phyloP scores from a whole-genome alignment of 75 land plant genomes.

The Picea glauca region DNA sequence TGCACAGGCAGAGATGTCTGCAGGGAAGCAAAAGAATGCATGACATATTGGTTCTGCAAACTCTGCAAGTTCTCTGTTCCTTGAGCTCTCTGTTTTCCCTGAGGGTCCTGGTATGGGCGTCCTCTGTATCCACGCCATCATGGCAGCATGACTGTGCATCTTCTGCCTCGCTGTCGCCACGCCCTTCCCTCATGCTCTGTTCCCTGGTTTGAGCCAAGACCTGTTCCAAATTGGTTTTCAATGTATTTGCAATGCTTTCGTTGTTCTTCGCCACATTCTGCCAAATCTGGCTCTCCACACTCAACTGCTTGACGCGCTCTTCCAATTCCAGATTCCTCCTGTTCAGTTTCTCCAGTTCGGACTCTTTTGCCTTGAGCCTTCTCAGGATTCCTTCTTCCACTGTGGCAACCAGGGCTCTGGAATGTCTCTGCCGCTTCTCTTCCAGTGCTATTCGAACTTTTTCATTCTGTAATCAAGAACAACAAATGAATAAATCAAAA shows the following conservation, averaged over 20 bases:
- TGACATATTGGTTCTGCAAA: conserved; percentile 26
- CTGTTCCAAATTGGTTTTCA: conserved; percentile 50
- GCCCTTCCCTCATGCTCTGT: conserved; percentile 35
- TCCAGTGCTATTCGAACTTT: conserved; percentile 30
- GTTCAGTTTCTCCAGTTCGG: conserved; percentile 39
- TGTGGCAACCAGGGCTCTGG: conserved; percentile 21
- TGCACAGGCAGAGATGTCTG: conserved; percentile 70
- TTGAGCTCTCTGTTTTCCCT: conserved; percentile 23
- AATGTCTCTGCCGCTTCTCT: conserved; percentile 54
- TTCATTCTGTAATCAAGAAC: conserved; percentile 31
- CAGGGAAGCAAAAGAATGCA: conserved; percentile 58
- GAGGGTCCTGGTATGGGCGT: conserved; percentile 15
- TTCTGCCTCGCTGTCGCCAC: conserved; percentile 53
- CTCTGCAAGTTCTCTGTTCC: conserved; percentile 33
- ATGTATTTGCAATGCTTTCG: conserved; percentile 33
- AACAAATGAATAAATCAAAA: not conserved
- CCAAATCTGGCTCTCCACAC: conserved; percentile 52
- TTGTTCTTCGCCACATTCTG: conserved; percentile 37
- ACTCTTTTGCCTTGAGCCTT: conserved; percentile 41
- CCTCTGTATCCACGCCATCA: conserved; percentile 12
- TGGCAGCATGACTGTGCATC: conserved; percentile 57
- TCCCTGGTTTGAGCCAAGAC: conserved; percentile 32
- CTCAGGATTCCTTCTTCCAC: conserved; percentile 27
- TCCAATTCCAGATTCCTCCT: conserved; percentile 46
- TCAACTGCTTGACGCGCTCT: conserved; percentile 41